Percentiles rank a stretch among this genome's conserved stretches.
Evolutionary conservation across 495 filamentous ascomycete genomes (phyloP).

Genomic region (Elasticomyces elasticus): DNA sequence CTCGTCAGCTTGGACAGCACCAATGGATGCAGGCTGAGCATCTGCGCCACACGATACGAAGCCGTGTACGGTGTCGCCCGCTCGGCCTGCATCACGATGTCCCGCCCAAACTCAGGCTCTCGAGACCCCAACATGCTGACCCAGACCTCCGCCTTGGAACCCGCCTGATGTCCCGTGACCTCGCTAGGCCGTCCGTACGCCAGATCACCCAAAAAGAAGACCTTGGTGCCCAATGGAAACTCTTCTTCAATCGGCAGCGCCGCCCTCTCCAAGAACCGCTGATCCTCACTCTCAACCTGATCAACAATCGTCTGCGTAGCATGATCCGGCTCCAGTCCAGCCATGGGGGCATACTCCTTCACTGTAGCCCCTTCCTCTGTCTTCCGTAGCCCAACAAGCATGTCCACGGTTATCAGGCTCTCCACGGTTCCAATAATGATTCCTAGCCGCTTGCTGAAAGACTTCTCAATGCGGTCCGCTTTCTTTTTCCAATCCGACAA

Average conservation of each 20-base stretch:
- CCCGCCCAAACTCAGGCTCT: conserved; percentile 70
- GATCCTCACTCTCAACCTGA: conserved; percentile 81
- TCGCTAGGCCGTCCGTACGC: conserved; percentile 84
- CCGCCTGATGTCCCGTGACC: conserved; percentile 54
- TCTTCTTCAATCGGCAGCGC: conserved; percentile 84
- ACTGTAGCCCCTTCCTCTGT: conserved; percentile 82
- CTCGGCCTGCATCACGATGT: conserved; percentile 59
- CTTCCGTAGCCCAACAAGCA: conserved; percentile 82
- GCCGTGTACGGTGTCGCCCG: conserved; percentile 64
- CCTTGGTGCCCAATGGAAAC: conserved; percentile 68
- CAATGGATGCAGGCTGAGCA: conserved; percentile 70
- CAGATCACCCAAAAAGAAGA: conserved; percentile 94
- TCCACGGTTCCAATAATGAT: conserved; percentile 82
- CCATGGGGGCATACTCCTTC: conserved; percentile 87
- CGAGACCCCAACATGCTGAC: conserved; percentile 55
- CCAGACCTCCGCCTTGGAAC: conserved; percentile 66
- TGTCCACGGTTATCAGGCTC: conserved; percentile 79
- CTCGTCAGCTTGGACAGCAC: conserved; percentile 93
- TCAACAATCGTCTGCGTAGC: conserved; percentile 85
- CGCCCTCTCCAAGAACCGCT: conserved; percentile 79
- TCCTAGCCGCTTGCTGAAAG: conserved; percentile 81
- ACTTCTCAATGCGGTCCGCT: conserved; percentile 67
- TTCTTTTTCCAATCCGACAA: conserved; percentile 78
- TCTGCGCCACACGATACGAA: conserved; percentile 74
- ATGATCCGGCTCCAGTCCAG: conserved; percentile 83